Evolutionary conservation across 2,329 filamentous ascomycete genomes (phyloP), one percentile per base, ranked within the genome.

Genomic region (Sarocladiaceae sp.): DNA sequence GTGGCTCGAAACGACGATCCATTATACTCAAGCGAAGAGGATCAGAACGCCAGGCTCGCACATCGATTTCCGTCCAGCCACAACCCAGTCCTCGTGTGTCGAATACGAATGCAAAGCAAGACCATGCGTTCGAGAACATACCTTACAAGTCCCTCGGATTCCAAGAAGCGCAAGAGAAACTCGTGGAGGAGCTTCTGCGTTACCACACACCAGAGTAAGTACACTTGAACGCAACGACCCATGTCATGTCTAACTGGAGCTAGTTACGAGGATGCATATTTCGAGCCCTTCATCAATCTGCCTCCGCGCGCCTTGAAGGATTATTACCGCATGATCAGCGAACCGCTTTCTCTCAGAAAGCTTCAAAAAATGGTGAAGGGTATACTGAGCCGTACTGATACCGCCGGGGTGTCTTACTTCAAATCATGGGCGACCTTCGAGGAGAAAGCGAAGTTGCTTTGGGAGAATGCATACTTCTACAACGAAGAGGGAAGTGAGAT

Each of bases 401-500:
- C 83, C 23, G 76, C 82, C 6, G 79, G 79, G 1, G 61, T 77
- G 4, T 83, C 76, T 47, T 84, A 90, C 46, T 90, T 91, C 69
- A 92, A 90, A 66, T 87, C 75, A 49, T 97, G 92, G 92, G 79
- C 84, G 53, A 79, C 84, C 1, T 90, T 96, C 58, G 90, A 90
- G 65, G 84, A 91, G 51, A 88, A 88, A 62, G 78, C 89, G 12
- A 88, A 84, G 60, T 78, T 89, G 50, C 84, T 97, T 39, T 97
- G 92, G 92, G 80, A 79, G 47, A 97, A 97, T 67, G 90, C 91
- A 0, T 87, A 84, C 62, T 86, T 86, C 54, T 97, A 93, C 74
- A 97, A 97, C 59, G 90, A 96, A 66, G 91, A 96, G 63, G 88
- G 87, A 3, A 96, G 92, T 62, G 87, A 90, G 15, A 92, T 96